Conservation (phyloP, 2,329 filamentous ascomycete genomes). For the Allantophomopsis lycopodina region DNA sequence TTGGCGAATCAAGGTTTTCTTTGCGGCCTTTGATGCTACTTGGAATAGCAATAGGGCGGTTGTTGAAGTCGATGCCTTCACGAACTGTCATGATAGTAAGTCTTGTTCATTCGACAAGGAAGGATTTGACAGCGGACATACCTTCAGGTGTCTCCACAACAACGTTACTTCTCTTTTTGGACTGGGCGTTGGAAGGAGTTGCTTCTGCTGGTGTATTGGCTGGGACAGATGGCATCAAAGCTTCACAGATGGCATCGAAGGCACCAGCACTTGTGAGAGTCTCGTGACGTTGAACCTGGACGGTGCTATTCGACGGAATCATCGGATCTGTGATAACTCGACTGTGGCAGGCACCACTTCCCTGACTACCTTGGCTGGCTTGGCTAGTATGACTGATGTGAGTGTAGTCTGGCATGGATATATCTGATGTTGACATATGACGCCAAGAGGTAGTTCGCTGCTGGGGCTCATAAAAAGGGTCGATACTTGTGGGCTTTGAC, state of each 20-base stretch:
- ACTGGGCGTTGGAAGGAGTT: too few relatives aligned
- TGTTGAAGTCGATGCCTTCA: not conserved
- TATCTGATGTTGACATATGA: slow-evolving; percentile 25
- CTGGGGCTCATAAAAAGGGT: slow-evolving; percentile 26
- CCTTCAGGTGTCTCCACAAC: too few relatives aligned
- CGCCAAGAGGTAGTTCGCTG: slow-evolving; percentile 9
- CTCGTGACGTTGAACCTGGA: slow-evolving; percentile 8
- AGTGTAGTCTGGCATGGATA: slow-evolving; percentile 32
- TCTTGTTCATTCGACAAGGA: too few relatives aligned
- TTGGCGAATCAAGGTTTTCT: slow-evolving; percentile 9
- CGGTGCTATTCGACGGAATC: slow-evolving; percentile 5
- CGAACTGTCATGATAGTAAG: too few relatives aligned
- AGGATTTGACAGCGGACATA: too few relatives aligned
- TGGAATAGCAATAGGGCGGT: not conserved
- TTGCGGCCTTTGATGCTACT: slow-evolving; percentile 11
- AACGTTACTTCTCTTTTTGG: too few relatives aligned
- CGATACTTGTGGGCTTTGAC: slow-evolving; percentile 12
- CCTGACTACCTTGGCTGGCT: too few relatives aligned
- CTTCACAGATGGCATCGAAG: slow-evolving; percentile 16
- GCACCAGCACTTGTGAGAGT: slow-evolving; percentile 12
- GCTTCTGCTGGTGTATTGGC: slow-evolving; percentile 10
- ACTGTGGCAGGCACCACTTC: slow-evolving; percentile 17
- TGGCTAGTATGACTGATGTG: slow-evolving; percentile 5
- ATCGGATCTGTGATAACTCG: slow-evolving; percentile 16
- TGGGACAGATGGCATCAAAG: slow-evolving; percentile 13